Evolutionary conservation across 2,329 filamentous ascomycete genomes (phyloP).

Genomic region (Alternaria rosae): DNA sequence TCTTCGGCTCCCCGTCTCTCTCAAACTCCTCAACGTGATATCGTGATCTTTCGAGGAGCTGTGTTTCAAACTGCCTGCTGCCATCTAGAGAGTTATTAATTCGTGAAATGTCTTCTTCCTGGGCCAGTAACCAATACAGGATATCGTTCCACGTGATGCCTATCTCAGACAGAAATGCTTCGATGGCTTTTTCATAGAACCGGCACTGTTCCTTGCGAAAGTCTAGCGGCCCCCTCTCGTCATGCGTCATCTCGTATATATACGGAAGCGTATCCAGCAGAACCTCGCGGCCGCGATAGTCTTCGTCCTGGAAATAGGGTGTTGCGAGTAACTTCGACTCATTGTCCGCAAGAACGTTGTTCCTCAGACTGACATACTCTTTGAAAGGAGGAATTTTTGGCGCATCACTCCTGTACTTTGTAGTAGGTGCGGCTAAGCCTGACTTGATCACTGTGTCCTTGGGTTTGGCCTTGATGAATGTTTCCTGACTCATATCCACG

Average conservation of each 20-base stretch:
- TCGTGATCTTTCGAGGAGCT: conserved; percentile 28
- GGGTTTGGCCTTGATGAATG: conserved; percentile 19
- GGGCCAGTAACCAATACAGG: conserved; percentile 51
- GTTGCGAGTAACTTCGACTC: conserved; percentile 51
- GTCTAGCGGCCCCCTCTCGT: conserved; percentile 37
- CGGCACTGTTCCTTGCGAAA: conserved; percentile 47
- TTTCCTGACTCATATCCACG: conserved; percentile 24
- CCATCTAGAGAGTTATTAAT: conserved; percentile 17
- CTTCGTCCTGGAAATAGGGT: conserved; percentile 42
- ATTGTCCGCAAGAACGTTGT: conserved; percentile 54
- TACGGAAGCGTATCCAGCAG: conserved; percentile 38
- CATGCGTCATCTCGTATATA: conserved; percentile 37
- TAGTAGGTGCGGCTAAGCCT: conserved; percentile 17
- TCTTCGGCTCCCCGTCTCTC: conserved; percentile 15
- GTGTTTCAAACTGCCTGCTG: conserved; percentile 10
- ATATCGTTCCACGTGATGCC: conserved; percentile 48
- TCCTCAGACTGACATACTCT: conserved; percentile 52
- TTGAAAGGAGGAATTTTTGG: conserved; percentile 48
- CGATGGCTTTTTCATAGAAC: conserved; percentile 45
- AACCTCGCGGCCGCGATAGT: conserved; percentile 18
- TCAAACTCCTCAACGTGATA: conserved; percentile 32
- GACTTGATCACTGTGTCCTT: conserved; percentile 17
- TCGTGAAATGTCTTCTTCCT: conserved; percentile 15
- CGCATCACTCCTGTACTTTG: conserved; percentile 24
- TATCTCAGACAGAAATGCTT: conserved; percentile 46